Base-by-base conservation (phyloP, 202 grass and related monocot species). In the Zoysia matrella region DNA sequence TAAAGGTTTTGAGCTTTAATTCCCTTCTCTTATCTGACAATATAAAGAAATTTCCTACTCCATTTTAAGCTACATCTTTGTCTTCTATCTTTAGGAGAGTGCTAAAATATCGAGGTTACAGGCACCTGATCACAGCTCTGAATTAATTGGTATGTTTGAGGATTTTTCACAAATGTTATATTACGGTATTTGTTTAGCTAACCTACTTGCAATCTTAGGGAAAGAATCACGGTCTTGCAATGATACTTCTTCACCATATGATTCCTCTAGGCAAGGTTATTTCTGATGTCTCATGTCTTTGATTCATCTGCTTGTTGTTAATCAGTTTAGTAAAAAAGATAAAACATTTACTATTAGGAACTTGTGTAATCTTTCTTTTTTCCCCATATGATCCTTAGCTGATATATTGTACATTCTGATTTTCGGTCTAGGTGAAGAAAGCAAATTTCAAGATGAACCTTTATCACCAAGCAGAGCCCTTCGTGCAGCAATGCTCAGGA, bases 401-500 rank as follows among this genome's bases (percentile, higher is more conserved):
- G 49, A 78, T 74, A 55, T 49, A n/a, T 3, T 64, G 12, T 8
- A 60, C 77, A 0, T 61, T 74, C 63, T 75, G 67, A 80, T 53
- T 45, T 73, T 5, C 43, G 78, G 67, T 82, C 54, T 56, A 94
- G 88, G 81, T 69, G 86, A 80, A 15, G 71, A 76, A 83, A 79
- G 30, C 79, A 74, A 90, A 77, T 56, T 87, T 65, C 78, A 64
- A 7, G 92, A 91, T 54, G 88, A 88, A 84, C 84, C 86, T 46
- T 58, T 92, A 56, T 98, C 92, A 73, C 95, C 95, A 82, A 65
- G 63, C 72, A 94, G 67, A 82, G 90, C 95, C 60, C 88, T 93
- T 61, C 88, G 92, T 70, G 92, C 88, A 77, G 90, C 92, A 71
- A 89, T 91, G 66, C 76, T 93, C 50, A 95, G 79, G 82, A 89